phyloP scores from a whole-genome alignment of 805 yeast species.

The Torulaspora franciscae region DNA sequence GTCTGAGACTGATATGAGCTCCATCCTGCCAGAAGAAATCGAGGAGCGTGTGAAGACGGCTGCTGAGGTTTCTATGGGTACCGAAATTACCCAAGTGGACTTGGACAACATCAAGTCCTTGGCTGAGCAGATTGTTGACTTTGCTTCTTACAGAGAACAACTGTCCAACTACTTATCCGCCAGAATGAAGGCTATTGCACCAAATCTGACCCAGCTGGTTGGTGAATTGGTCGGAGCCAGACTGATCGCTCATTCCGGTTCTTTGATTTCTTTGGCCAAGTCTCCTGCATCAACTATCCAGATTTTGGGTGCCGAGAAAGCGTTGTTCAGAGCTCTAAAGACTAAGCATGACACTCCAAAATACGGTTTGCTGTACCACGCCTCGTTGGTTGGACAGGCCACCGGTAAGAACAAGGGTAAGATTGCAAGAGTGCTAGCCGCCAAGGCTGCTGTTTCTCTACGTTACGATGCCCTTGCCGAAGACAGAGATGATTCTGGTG shows the following conservation, averaged over 20 bases:
- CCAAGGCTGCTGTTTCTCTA: slow-evolving; percentile 94
- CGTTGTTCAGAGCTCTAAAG: slow-evolving; percentile 95
- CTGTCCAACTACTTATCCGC: slow-evolving; percentile 83
- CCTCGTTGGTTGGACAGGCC: slow-evolving; percentile 96
- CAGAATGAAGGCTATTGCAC: slow-evolving; percentile 99
- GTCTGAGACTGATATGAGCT: slow-evolving; percentile 81
- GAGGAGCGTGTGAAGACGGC: slow-evolving; percentile 92
- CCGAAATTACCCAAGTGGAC: slow-evolving; percentile 92
- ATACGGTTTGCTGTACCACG: slow-evolving; percentile 95
- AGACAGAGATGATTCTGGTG: slow-evolving; percentile 94
- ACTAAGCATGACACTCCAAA: slow-evolving; percentile 98
- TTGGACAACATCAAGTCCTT: slow-evolving; percentile 80
- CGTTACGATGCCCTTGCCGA: slow-evolving; percentile 97
- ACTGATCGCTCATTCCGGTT: slow-evolving; percentile 95
- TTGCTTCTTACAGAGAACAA: slow-evolving; percentile 95
- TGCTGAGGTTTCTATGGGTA: slow-evolving; percentile 99
- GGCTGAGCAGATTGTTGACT: slow-evolving; percentile 94
- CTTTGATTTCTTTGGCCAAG: slow-evolving; percentile 88
- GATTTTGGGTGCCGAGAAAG: slow-evolving; percentile 98
- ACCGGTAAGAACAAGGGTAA: slow-evolving; percentile 97
- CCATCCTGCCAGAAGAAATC: slow-evolving; percentile 85
- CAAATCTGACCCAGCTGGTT: slow-evolving; percentile 89
- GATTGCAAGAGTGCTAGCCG: slow-evolving; percentile 97
- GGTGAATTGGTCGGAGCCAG: slow-evolving; percentile 99
- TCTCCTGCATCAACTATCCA: slow-evolving; percentile 99